phyloP scores from a whole-genome alignment of 2,329 filamentous ascomycete genomes.

The Pseudogymnoascus sp. region DNA sequence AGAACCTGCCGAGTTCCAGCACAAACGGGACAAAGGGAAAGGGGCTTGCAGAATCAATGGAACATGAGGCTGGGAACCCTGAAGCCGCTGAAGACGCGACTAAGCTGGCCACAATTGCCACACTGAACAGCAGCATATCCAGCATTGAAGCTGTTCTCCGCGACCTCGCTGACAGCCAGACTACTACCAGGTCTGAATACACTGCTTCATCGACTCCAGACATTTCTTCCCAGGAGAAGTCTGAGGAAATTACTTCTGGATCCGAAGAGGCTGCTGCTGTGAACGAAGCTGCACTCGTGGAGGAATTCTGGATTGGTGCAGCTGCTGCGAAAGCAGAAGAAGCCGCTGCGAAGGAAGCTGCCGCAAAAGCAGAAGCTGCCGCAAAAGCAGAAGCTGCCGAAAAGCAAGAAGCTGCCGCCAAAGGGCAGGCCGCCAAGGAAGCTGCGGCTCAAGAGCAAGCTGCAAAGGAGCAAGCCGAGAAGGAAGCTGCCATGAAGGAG shows the following conservation, averaged over 20 bases:
- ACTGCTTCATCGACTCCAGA: neutral
- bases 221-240: neutral
- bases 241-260: neutral
- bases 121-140: neutral
- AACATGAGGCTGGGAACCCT: neutral
- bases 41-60: neutral
- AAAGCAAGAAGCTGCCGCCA: neutral
- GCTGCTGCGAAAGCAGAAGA: constrained; percentile 2
- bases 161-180: neutral
- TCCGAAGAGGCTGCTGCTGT: neutral
- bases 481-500: too few species aligned
- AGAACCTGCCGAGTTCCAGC: neutral
- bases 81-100: neutral
- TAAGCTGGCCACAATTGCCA: neutral
- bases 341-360: neutral
- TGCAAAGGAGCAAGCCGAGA: neutral
- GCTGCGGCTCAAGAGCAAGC: neutral
- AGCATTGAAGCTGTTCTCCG: neutral
- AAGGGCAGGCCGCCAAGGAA: neutral
- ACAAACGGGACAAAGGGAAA: constrained; percentile 1
- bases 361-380: neutral
- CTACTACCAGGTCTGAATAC: neutral
- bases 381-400: neutral
- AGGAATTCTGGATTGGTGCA: neutral
- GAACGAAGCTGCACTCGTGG: neutral